phyloP scores from a whole-genome alignment of 306 rosid species.

The Rosa rugosa region DNA sequence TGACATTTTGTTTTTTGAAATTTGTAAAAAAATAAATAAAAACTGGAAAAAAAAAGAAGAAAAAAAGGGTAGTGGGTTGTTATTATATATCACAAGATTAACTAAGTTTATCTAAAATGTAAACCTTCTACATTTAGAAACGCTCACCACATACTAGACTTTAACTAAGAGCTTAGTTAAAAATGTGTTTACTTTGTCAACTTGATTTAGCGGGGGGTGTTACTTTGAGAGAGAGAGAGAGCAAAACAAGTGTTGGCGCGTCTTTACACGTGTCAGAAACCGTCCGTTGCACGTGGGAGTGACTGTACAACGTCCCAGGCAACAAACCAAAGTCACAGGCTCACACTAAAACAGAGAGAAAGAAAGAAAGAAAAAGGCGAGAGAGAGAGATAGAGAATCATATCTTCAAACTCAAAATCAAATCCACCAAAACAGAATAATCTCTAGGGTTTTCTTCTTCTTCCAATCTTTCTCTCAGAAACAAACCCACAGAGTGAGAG shows the following conservation, averaged over 20 bases:
- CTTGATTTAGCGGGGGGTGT: not conserved
- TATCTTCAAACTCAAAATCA: not conserved
- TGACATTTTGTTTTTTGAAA: too few species aligned
- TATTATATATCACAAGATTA: too few species aligned
- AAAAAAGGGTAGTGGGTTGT: too few species aligned
- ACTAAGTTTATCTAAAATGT: too few species aligned
- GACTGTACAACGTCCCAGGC: not conserved
- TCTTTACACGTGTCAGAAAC: conserved; percentile 8
- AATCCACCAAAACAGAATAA: not conserved
- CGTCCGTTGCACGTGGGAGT: not conserved
- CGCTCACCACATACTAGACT: too few species aligned
- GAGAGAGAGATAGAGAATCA: not conserved
- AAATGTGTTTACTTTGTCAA: not conserved
- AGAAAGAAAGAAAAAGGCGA: not conserved
- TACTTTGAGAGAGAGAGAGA: not conserved
- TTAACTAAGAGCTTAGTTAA: too few species aligned
- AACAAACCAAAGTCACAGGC: not conserved
- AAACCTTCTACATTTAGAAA: too few species aligned
- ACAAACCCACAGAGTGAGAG: not conserved
- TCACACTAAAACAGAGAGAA: not conserved
- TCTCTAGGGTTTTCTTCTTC: conserved; percentile 39
- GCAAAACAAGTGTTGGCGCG: not conserved
- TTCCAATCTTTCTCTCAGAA: not conserved
- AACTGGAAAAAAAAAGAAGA: too few species aligned
- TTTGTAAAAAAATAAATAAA: too few species aligned